Evolutionary conservation across 331 rosid species (phyloP), one percentile per base, ranked within the genome.

Genomic region (Pyrus hybrid): DNA sequence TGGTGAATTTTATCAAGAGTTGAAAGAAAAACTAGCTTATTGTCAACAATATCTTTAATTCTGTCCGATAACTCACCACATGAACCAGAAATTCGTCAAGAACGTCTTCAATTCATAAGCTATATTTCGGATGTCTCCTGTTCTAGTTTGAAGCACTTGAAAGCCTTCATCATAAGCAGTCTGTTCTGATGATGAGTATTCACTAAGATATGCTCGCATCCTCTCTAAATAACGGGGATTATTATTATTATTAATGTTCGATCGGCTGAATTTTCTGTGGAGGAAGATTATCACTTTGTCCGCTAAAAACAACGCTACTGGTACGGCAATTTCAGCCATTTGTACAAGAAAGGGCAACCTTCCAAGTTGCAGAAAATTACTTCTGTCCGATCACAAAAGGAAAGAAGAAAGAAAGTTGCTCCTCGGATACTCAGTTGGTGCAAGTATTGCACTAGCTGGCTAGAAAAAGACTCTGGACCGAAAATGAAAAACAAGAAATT

Each of bases 81-180:
- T 63, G n/a, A 26, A 37, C 12, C 45, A 63, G 43, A 33, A 74
- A 62, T 43, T 6, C 9, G 56, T 74, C 63, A 18, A 63, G 63
- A 17, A 0, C 61, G 29, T 74, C 78, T 28, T 62, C 71, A 74
- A 63, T 45, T 74, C 47, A 74, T 26, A 74, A 37, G 49, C 78
- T 32, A 74, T 29, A 3, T 47, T 28, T 63, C 21, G 49, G 25
- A 45, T 7, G 4, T 62, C 5, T 63, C 1, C 6, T 5, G 45
- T 26, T 3, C 41, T 49, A 62, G 7, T 13, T 20, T 62, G 32
- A 37, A 74, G 4, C 70, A 0, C 49, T 43, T 10, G 60, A 11
- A 2, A 11, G 2, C 26, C 25, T 17, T 2, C 30, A 11, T 20
- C 17, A 13, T 23, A n/a, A 13, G 30, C 22, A 8, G 8, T 3